Conservation (phyloP, 2,329 filamentous ascomycete genomes). For the Gnomoniopsis smithogilvyi region DNA sequence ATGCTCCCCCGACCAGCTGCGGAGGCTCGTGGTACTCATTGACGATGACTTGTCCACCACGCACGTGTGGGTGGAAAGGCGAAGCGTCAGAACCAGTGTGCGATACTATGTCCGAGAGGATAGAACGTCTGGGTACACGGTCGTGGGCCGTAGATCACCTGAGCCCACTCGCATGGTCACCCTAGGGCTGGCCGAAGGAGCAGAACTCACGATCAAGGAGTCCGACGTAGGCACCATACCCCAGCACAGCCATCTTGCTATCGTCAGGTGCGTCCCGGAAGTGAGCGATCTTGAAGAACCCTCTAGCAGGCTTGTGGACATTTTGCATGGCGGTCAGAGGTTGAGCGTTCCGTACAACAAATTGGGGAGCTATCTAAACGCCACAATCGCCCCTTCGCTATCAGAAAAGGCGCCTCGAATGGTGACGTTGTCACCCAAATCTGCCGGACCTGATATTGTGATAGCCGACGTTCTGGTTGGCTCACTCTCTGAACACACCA, state of each 20-base stretch:
- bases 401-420: not conserved
- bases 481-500: too few species aligned
- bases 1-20: too few species aligned
- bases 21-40: too few species aligned
- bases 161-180: not conserved
- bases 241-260: not conserved
- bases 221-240: not conserved
- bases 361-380: not conserved
- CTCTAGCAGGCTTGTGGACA: not conserved
- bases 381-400: not conserved
- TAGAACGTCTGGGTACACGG: too few species aligned
- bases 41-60: too few species aligned
- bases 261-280: not conserved
- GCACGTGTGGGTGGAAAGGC: too few species aligned
- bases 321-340: not conserved
- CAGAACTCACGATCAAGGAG: not conserved
- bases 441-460: not conserved
- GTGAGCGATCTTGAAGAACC: not conserved
- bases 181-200: not conserved
- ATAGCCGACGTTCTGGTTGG: not conserved
- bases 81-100: too few species aligned
- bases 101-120: too few species aligned
- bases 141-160: not conserved
- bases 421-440: not conserved
- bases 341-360: not conserved